Evolutionary conservation across 192 early-diverging fungal genomes (phyloP), one percentile per base, ranked within the genome.

Genomic region (Diversispora eburnea): DNA sequence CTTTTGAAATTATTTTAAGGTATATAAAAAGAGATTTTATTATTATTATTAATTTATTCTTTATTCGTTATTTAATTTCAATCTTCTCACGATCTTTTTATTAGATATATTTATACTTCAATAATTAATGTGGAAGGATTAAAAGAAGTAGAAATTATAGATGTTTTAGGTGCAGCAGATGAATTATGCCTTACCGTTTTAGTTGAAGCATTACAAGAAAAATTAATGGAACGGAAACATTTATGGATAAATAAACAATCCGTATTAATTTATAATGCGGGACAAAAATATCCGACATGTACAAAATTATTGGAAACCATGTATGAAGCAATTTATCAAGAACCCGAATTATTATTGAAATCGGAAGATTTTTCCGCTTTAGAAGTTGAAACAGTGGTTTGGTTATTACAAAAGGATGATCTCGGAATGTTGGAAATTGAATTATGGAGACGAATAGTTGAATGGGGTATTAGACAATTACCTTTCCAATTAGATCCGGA

Each of bases 261-360:
- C 4, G 63, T 65, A 65, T 65, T 65, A 65, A 65, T 65, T 47
- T 65, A 47, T 65, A 65, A 65, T 47, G 63, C 63, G 9, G 45
- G 63, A 10, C 63, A 65, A 47, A 65, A 65, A 47, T 65, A 48
- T 65, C 63, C 63, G 20, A 65, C 63, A 10, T 65, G 63, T 20
- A 47, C 63, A 22, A n/a, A 8, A 47, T 45, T 65, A 46, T 42
- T 43, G 5, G 63, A 65, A 20, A 65, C 20, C n/a, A 65, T 65
- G 41, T 9, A 47, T 46, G 63, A 65, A 65, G 45, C 45, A 19
- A 17, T 65, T 47, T 65, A 47, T 65, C 63, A 65, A n/a, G 63
- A 65, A 65, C 63, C 63, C 8, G 63, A 65, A 22, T 65, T 65
- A 22, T 65, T 65, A 65, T 47, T 65, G n/a, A 65, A 65, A 65